phyloP scores from a whole-genome alignment of 164 flowering plant species.

The Berberis thunbergii region DNA sequence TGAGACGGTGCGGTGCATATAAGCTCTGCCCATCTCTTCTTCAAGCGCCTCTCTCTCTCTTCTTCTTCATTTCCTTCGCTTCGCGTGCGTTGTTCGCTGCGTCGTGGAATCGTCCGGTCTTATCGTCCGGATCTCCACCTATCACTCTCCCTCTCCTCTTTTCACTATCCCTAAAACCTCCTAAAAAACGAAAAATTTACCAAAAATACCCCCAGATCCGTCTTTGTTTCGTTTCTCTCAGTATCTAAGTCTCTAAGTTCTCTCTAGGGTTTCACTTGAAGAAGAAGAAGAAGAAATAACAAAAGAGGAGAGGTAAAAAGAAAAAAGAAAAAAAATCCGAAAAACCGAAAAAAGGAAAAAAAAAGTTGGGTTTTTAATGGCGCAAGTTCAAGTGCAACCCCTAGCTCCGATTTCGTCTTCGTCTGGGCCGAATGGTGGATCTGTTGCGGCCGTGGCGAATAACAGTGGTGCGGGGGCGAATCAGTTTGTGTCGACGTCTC shows the following conservation, averaged over 20 bases:
- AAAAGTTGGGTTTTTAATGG: conserved; percentile 22
- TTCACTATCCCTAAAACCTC: neutral
- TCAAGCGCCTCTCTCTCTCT: neutral
- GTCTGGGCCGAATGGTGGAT: conserved; percentile 11
- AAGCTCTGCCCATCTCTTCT: neutral
- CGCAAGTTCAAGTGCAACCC: conserved; percentile 55
- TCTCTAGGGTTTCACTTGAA: neutral
- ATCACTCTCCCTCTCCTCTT: conserved; percentile 5
- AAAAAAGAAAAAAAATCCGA: conserved; percentile 10
- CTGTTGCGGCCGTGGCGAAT: conserved; percentile 4
- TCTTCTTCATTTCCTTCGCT: neutral
- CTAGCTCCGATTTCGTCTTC: conserved; percentile 25
- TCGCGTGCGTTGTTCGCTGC: no score
- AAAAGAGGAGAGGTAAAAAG: conserved; percentile 24
- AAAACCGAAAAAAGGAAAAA: conserved; percentile 2
- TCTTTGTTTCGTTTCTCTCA: conserved; percentile 11
- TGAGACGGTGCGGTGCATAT: conserved; percentile 9
- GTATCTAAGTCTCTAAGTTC: neutral
- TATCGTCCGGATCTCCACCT: conserved; percentile 7
- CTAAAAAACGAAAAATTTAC: neutral
- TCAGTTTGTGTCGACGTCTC: conserved; percentile 41
- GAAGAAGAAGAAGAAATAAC: neutral
- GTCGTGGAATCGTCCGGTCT: neutral
- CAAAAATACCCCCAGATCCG: neutral
- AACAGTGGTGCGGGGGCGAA: conserved; percentile 4